Evolutionary conservation across 345 rosid genomes (phyloP).

Genomic region (Hibiscus syriacus): DNA sequence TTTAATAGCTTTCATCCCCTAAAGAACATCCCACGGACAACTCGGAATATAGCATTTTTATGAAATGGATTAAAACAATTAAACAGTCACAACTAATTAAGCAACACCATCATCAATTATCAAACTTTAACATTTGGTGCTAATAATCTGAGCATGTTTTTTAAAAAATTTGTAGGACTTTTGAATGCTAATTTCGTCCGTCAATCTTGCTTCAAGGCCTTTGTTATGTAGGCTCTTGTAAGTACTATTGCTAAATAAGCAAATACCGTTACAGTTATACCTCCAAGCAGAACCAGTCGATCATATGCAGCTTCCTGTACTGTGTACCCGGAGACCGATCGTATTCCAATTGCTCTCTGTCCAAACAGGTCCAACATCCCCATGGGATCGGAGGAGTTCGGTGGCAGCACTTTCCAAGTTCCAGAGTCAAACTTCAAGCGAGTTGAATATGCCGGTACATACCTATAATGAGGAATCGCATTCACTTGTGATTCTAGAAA

Average conservation of each 20-base stretch:
- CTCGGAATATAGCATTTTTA: not conserved
- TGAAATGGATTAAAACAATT: not conserved
- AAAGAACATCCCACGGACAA: not conserved
- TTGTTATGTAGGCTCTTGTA: conserved; percentile 42
- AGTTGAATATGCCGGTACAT: conserved; percentile 91
- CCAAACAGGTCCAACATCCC: conserved; percentile 82
- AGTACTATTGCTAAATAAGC: conserved; percentile 49
- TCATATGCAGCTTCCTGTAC: conserved; percentile 64
- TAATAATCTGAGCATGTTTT: not conserved
- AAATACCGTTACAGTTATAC: conserved; percentile 48
- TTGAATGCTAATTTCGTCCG: not conserved
- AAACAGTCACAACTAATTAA: not conserved
- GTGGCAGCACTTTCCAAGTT: conserved; percentile 56
- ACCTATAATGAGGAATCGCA: conserved; percentile 38
- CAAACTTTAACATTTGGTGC: not conserved
- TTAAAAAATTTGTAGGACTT: not conserved
- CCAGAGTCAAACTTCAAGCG: conserved; percentile 67
- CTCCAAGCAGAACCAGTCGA: conserved; percentile 51
- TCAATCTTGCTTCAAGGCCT: conserved; percentile 80
- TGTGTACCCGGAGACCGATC: conserved; percentile 49
- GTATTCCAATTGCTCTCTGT: conserved; percentile 92
- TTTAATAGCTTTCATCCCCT: not conserved
- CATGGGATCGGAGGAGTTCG: conserved; percentile 58
- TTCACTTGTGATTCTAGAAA: not conserved
- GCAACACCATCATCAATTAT: not conserved